Conservation (phyloP, 345 rosid species). For the Microcos paniculata region DNA sequence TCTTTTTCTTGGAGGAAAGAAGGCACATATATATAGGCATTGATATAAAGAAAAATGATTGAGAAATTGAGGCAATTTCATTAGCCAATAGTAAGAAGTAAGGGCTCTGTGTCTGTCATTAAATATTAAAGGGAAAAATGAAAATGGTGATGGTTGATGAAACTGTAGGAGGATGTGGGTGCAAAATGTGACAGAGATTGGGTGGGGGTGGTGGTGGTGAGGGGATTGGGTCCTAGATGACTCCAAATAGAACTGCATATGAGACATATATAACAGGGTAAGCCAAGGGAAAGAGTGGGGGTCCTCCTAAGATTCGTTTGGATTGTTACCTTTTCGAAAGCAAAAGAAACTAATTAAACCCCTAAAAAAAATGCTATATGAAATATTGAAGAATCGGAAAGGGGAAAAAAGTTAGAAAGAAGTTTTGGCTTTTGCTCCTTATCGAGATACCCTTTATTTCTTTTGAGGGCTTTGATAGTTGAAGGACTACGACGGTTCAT, state of each 20-base stretch:
- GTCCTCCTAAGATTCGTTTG: slow-evolving; percentile 28
- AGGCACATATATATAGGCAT: too few species aligned
- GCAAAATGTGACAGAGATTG: not conserved
- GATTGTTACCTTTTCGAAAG: slow-evolving; percentile 23
- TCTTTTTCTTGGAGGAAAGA: too few species aligned
- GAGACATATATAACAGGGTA: not conserved
- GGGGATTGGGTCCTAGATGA: slow-evolving; percentile 8
- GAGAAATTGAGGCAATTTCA: too few species aligned
- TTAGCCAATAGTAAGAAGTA: too few species aligned
- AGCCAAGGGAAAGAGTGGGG: slow-evolving; percentile 2
- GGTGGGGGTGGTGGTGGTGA: too few species aligned
- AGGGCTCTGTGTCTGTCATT: too few species aligned
- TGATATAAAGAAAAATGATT: too few species aligned
- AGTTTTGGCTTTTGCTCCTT: slow-evolving; percentile 1
- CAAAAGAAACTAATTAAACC: not conserved
- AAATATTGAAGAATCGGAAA: not conserved
- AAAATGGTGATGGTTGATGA: not conserved
- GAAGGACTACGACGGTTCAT: slow-evolving; percentile 11
- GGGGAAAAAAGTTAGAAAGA: not conserved
- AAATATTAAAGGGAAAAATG: not conserved
- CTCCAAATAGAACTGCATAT: slow-evolving; percentile 1
- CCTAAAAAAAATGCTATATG: too few species aligned
- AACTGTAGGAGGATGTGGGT: not conserved
- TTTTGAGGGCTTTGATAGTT: not conserved
- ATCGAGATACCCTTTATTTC: slow-evolving; percentile 8